A percentile compares a stretch with the other conserved stretches of the same genome.
These are phyloP conservation scores for Torulaspora franciscae DNA, from an alignment of 805 yeast species.

Conservation along the genomic window DNA sequence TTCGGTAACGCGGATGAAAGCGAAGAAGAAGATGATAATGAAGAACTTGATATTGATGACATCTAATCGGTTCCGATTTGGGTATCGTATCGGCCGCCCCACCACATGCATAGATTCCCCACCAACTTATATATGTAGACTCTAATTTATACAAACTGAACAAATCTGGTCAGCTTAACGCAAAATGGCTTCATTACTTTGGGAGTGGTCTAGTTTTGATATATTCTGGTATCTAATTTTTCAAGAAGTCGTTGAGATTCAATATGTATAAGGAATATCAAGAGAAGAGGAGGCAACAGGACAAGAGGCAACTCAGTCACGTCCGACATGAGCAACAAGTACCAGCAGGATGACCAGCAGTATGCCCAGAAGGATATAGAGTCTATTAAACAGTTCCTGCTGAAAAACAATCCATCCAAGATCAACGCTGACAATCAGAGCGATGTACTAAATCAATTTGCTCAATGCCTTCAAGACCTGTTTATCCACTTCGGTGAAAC, in stretches of 20 bases:
- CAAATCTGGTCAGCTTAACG: not conserved
- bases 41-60: constrained; percentile 86
- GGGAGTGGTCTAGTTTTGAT: too few species aligned
- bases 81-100: constrained; percentile 5
- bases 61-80: constrained; percentile 45
- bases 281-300: not conserved
- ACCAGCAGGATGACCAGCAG: not conserved
- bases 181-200: too few species aligned
- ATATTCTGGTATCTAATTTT: not conserved
- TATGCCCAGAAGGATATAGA: not conserved
- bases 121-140: constrained; percentile 6
- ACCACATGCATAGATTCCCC: constrained; percentile 8
- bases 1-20: constrained; percentile 89
- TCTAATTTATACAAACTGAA: constrained; percentile 9
- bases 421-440: constrained; percentile 2
- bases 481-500: constrained; percentile 9
- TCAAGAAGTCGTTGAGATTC: not conserved
- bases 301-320: not conserved
- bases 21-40: constrained; percentile 60
- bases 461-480: constrained; percentile 7
- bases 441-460: constrained; percentile 9
- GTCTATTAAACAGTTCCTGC: constrained; percentile 9
- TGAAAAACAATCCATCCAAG: constrained; percentile 15
- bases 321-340: not conserved
- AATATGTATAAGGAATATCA: not conserved